Percentiles rank a stretch among this genome's conserved stretches.
Conservation (phyloP, 108 stramenopile genomes). For the Asterionellopsis glacialis region DNA sequence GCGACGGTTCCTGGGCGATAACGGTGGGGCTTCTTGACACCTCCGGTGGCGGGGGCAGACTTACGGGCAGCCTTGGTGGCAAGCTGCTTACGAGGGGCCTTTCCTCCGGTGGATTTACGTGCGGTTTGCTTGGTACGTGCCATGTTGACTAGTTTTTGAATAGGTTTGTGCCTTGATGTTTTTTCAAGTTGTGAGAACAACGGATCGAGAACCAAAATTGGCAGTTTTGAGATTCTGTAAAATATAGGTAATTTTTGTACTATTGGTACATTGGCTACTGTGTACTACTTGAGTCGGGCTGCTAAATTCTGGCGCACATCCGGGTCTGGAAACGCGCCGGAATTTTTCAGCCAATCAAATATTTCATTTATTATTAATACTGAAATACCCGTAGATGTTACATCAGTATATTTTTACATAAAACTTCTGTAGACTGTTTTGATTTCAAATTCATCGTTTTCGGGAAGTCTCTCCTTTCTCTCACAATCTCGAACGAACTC, state of each 20-base stretch:
- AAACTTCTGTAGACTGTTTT: too few species aligned
- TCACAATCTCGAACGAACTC: neutral
- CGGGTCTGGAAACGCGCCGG: too few species aligned
- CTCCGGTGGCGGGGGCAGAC: constrained; percentile 81
- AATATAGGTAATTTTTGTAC: constrained; percentile 2
- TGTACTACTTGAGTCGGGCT: too few species aligned
- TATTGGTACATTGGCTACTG: neutral
- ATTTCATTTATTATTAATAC: too few species aligned
- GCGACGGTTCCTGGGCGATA: constrained; percentile 96
- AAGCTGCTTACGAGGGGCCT: constrained; percentile 93
- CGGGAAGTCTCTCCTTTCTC: neutral
- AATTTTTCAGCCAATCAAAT: too few species aligned
- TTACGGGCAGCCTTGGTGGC: constrained; percentile 90
- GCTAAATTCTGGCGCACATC: too few species aligned
- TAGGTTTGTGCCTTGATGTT: constrained; percentile 2
- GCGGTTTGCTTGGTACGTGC: constrained; percentile 99
- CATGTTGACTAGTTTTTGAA: constrained; percentile 44
- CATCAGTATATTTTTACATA: too few species aligned
- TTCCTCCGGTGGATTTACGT: constrained; percentile 96
- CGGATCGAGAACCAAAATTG: neutral
- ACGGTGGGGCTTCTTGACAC: constrained; percentile 91
- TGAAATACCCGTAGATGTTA: too few species aligned
- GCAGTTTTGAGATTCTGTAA: neutral
- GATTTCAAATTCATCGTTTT: neutral
- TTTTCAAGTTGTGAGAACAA: constrained; percentile 12